phyloP scores from a whole-genome alignment of 352 stramenopile genomes.

The Thalassiosira hispida region DNA sequence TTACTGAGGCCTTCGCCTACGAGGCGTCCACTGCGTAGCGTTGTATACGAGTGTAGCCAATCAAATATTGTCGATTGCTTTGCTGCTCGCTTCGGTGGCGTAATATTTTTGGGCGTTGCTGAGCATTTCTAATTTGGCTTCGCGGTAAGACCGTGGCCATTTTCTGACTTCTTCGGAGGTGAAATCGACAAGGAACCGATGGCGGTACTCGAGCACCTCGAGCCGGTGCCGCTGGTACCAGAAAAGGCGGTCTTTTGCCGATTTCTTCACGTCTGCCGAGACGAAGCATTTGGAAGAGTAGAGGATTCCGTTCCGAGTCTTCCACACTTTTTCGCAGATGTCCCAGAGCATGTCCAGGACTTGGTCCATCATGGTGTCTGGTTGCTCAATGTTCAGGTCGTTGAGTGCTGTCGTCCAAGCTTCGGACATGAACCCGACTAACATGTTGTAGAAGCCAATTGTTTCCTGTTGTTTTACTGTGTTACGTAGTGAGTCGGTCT shows the following conservation, averaged over 20 bases:
- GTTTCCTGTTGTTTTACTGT: neutral
- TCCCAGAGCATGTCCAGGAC: neutral
- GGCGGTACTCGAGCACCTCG: constrained; percentile 14
- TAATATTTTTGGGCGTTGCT: neutral
- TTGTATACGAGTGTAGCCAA: constrained; percentile 1
- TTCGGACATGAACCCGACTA: neutral
- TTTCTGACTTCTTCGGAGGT: neutral
- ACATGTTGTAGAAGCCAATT: neutral
- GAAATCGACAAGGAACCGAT: constrained; percentile 2
- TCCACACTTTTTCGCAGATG: neutral
- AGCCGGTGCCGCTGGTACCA: constrained; percentile 10
- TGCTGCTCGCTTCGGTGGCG: neutral
- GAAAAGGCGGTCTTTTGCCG: neutral
- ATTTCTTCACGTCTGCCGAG: neutral
- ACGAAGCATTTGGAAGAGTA: neutral
- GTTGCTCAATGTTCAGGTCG: neutral
- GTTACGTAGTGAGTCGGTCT: too few relatives aligned
- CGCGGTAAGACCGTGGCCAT: neutral
- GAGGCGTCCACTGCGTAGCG: constrained; percentile 1
- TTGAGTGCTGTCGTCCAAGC: neutral
- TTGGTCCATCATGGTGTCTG: neutral
- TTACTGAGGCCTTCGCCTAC: neutral
- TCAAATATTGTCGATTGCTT: neutral
- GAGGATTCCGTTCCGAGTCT: neutral
- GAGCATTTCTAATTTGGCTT: constrained; percentile 1